Base-by-base conservation (phyloP, 2,329 filamentous ascomycete genomes). In the Cordyceps militaris region DNA sequence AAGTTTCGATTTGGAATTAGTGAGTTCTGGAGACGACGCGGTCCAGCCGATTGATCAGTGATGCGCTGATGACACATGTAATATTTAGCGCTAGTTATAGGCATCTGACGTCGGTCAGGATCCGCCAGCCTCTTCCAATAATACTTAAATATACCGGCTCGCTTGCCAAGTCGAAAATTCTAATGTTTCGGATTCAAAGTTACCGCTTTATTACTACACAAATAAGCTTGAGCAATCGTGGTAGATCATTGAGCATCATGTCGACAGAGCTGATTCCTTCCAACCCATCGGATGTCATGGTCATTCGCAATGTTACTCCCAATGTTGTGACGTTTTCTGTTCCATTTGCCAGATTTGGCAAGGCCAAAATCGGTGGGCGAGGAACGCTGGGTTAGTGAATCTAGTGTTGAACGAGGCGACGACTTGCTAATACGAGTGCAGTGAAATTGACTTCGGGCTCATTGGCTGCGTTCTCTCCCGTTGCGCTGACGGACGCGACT, bases 391-490 rank as follows among this genome's bases (percentile, higher is more conserved):
- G 89, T 92, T 75, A 67, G 77, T 68, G 16, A 56, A n/a, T 23
- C 19, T n/a, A n/a, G n/a, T n/a, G n/a, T n/a, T n/a, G n/a, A n/a
- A n/a, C n/a, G n/a, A n/a, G n/a, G n/a, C n/a, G n/a, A n/a, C n/a
- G n/a, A n/a, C n/a, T n/a, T n/a, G n/a, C n/a, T n/a, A n/a, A n/a
- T n/a, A n/a, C n/a, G n/a, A n/a, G n/a, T 24, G 26, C 63, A 91
- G 91, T 96, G 60, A 88, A 86, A 64, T 83, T 99, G 64, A 81
- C 84, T 59, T 86, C 85, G 10, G 91, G 91, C 58, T 77, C 82
- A 47, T 83, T 97, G 42, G 89, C 91, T 63, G 86, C 97, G 70
- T 97, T 97, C 81, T 96, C 91, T 0, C 94, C 94, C 19, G 89
- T 94, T 21, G 88, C 87, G 14, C 81, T 97, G 57, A 97, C 92